Base-by-base conservation (phyloP, 768 basidiomycete species). In the Punctularia strigosozonata region DNA sequence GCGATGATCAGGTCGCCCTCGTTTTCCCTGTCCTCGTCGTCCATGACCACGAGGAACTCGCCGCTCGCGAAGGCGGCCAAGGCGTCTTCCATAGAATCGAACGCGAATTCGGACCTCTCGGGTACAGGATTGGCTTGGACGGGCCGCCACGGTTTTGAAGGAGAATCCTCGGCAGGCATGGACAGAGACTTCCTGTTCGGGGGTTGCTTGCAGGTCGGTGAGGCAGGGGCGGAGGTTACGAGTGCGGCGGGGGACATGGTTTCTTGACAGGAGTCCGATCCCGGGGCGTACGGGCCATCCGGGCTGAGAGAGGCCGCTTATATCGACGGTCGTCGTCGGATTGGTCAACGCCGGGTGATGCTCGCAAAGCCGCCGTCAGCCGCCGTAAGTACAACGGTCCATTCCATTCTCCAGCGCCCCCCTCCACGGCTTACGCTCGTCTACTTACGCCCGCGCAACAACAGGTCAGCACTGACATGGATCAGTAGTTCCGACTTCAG, bases 1-100 rank as follows among this genome's bases (percentile, higher is more conserved):
- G 94, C 77, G 52, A 90, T 82, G 54, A 97, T 89, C 42, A 99
- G 63, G 58, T 99, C 95, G 2, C 95, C 94, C 56, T 99, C 95
- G 56, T 99, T 99, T 63, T 99, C 95, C 43, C 95, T 68, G 46
- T 69, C 68, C 60, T 95, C 87, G 59, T 98, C 94, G 57, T 99
- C 95, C 83, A 97, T 90, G 5, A 98, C 95, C 1, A 99, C 86
- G 39, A 99, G 68, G 47, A 97, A 91, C 53, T 94, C 87, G 2
- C 92, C 92, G 4, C 66, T 66, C 2, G 63, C 64, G 53, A 90
- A 85, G 3, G 85, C 83, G 4, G 58, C 70, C 20, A 97, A 58
- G 0, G 92, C 88, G 13, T 77, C 80, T 43, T 85, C 76, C 46
- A 98, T 75, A 0, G 75, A 42, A 51, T 97, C 90, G 49, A 98